These are phyloP conservation scores for Alnus glutinosa DNA, from an alignment of 306 rosid species.

Conservation along the genomic window DNA sequence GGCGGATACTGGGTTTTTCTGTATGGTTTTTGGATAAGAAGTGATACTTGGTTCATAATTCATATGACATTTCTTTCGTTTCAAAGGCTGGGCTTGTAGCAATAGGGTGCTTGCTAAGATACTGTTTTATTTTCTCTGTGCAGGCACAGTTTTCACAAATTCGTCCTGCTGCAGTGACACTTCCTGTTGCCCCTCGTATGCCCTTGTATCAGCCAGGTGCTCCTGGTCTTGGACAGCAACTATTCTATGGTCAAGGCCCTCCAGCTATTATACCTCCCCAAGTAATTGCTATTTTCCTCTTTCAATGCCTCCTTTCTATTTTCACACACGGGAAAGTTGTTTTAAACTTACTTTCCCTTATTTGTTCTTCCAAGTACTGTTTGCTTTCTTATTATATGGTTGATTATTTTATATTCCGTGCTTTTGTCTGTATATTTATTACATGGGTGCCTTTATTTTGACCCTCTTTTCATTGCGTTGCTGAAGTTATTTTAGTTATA, in stretches of 20 bases:
- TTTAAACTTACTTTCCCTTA: neutral
- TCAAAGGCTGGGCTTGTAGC: neutral
- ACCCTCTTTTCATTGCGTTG: neutral
- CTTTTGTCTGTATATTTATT: neutral
- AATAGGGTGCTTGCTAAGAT: neutral
- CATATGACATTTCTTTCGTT: neutral
- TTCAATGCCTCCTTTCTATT: neutral
- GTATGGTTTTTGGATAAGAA: neutral
- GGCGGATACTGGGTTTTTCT: neutral
- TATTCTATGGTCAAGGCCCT: constrained; percentile 73
- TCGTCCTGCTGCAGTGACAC: constrained; percentile 65
- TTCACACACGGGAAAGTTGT: neutral
- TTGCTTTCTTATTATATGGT: neutral
- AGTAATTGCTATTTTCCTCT: constrained; percentile 31
- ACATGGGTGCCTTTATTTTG: neutral
- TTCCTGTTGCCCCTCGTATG: constrained; percentile 73
- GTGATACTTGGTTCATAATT: neutral
- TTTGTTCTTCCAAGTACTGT: neutral
- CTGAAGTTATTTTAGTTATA: neutral
- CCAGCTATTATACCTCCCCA: constrained; percentile 78
- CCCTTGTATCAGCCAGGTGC: constrained; percentile 78
- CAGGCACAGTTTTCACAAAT: constrained; percentile 75
- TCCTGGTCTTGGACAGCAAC: constrained; percentile 75
- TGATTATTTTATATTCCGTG: neutral
- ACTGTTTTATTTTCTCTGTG: neutral